Conservation (phyloP, 2,329 filamentous ascomycete species). For the Knoxdaviesia capensis region DNA sequence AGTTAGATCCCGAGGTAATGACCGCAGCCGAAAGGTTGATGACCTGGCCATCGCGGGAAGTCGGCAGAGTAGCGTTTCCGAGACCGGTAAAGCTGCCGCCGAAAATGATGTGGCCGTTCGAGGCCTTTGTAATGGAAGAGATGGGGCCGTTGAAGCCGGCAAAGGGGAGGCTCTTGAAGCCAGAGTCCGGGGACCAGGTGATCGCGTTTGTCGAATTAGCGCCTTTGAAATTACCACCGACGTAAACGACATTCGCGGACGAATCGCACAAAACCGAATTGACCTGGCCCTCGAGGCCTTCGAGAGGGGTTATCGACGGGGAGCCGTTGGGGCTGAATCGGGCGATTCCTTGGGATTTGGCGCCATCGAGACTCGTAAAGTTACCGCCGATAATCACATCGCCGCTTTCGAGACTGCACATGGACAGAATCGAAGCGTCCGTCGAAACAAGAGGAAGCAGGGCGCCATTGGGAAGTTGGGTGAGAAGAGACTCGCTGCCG, state of each 20-base stretch:
- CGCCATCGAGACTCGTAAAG: conserved; percentile 73
- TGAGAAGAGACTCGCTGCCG: conserved; percentile 63
- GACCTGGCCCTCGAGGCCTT: conserved; percentile 69
- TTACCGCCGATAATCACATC: conserved; percentile 80
- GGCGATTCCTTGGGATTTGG: conserved; percentile 59
- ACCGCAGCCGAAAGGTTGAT: conserved; percentile 70
- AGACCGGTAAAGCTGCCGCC: conserved; percentile 78
- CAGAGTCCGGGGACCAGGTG: conserved; percentile 47
- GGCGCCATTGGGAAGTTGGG: conserved; percentile 66
- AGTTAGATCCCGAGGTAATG: conserved; percentile 46
- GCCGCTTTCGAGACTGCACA: conserved; percentile 62
- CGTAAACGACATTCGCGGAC: conserved; percentile 59
- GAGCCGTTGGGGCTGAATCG: conserved; percentile 53
- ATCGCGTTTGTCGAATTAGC: conserved; percentile 78
- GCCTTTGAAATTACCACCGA: conserved; percentile 70
- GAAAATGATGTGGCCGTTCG: conserved; percentile 75
- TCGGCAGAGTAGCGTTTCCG: conserved; percentile 51
- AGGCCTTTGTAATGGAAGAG: conserved; percentile 59
- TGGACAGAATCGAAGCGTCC: conserved; percentile 68
- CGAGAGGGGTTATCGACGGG: conserved; percentile 47
- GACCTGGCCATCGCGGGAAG: conserved; percentile 49
- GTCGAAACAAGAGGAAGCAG: conserved; percentile 56
- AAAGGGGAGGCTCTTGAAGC: conserved; percentile 71
- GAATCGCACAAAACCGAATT: conserved; percentile 67
- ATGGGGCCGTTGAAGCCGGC: conserved; percentile 89